Base-by-base conservation (phyloP, 139 green algal genomes). In the Pycnococcus provasolii region DNA sequence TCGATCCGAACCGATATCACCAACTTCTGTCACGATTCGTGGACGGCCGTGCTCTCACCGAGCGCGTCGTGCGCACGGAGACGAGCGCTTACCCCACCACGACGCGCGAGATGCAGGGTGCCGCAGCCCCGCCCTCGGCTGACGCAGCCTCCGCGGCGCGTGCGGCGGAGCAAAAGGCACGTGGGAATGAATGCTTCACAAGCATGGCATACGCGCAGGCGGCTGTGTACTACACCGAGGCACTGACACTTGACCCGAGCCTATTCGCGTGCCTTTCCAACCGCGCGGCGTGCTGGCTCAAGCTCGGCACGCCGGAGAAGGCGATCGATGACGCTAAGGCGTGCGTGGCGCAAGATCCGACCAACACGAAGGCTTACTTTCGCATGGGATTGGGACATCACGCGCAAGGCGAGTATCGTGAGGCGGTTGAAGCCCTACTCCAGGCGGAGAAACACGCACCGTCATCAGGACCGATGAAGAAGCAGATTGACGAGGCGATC, bases 331-430 rank as follows among this genome's bases (percentile, higher is more conserved):
- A 71, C 53, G 65, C 65, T 9, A 41, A 63, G 8, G 15, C 6
- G 42, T 45, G 53, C 53, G 41, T 64, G 40, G 4, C 7, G 15
- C 3, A 54, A 1, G 50, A 53, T 1, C 40, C 42, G 15, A 39
- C 58, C 3, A 57, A 58, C 65, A 42, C 63, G 51, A 71, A 71
- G 53, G 65, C 15, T 3, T 42, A 71, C 53, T 71, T 71, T 37
- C 26, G 65, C 6, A 63, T 13, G 53, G 65, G 65, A 42, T 42
- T 71, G 44, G 42, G 53, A 15, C 44, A 64, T 26, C 53, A 64
- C 54, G 65, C 65, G 37, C 8, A 64, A 26, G 5, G 9, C 9
- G 15, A 42, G 39, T 64, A 50, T 53, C 9, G 39, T 2, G 53
- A 71, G 11, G 65, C 65, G 7, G 53, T 53, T 6, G 15, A 58